Conservation (phyloP, 768 basidiomycete species). For the Podaxis carcinomalis region DNA sequence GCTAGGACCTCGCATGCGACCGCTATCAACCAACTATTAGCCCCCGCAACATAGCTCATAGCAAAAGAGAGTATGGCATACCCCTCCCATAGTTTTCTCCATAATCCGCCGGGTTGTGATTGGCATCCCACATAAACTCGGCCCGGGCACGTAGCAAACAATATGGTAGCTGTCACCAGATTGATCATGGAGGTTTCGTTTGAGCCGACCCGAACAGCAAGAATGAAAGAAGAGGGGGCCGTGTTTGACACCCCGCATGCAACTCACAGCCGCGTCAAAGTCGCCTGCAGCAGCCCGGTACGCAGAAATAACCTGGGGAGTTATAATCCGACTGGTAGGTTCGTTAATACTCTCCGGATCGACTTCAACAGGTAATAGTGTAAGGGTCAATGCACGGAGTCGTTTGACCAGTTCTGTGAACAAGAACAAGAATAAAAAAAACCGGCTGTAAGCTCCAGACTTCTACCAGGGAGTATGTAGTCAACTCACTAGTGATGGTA, state of each 20-base stretch:
- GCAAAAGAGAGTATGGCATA: conserved; percentile 21
- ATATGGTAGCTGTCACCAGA: conserved; percentile 62
- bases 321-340: conserved; percentile 81
- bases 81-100: conserved; percentile 83
- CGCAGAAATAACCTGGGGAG: conserved; percentile 55
- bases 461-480: background rate
- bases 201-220: background rate
- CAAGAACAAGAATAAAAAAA: conserved; percentile 30
- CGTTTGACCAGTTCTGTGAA: conserved; percentile 11
- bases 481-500: conserved; percentile 65
- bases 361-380: conserved; percentile 15
- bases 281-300: conserved; percentile 84
- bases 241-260: background rate
- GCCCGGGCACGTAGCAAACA: conserved; percentile 72
- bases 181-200: background rate
- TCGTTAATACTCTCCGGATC: conserved; percentile 47
- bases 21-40: conserved; percentile 35
- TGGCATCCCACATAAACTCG: conserved; percentile 80
- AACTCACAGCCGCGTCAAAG: conserved; percentile 73
- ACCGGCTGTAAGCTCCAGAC: background rate
- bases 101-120: conserved; percentile 78
- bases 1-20: conserved; percentile 83
- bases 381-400: conserved; percentile 13
- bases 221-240: background rate
- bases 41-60: background rate